Percentiles rank a stretch among this genome's conserved stretches.
Conservation (phyloP, 345 rosid genomes). For the Barbarea vulgaris region DNA sequence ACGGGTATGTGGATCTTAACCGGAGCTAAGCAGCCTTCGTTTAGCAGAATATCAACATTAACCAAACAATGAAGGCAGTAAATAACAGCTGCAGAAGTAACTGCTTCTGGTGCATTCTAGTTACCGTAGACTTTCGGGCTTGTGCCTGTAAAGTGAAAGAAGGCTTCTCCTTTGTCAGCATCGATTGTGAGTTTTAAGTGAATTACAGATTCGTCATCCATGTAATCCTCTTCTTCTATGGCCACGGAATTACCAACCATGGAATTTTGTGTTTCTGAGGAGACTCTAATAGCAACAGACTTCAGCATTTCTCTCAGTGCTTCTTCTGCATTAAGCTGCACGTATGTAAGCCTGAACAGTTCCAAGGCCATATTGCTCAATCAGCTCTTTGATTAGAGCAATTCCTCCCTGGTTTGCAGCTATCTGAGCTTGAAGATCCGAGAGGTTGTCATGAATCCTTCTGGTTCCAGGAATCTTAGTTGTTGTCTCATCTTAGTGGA, state of each 20-base stretch:
- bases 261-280: constrained; percentile 40
- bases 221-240: constrained; percentile 83
- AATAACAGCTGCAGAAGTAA: constrained; percentile 91
- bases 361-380: constrained; percentile 78
- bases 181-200: constrained; percentile 76
- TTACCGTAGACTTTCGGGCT: constrained; percentile 93
- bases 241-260: constrained; percentile 44
- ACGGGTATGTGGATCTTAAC: constrained; percentile 72
- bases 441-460: constrained; percentile 82
- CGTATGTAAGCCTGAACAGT: constrained; percentile 95
- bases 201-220: constrained; percentile 92
- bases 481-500: constrained; percentile 51
- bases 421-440: constrained; percentile 95
- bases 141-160: constrained; percentile 85
- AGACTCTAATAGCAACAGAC: constrained; percentile 68
- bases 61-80: constrained; percentile 91
- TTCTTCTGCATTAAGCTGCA: constrained; percentile 87
- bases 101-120: constrained; percentile 99
- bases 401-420: constrained; percentile 99
- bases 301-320: constrained; percentile 97
- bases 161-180: constrained; percentile 74
- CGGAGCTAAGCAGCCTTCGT: constrained; percentile 94
- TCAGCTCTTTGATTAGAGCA: constrained; percentile 77
- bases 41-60: constrained; percentile 88
- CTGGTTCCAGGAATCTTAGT: constrained; percentile 81